Conservation (phyloP, 257 asterid species). For the Scutellaria minor region DNA sequence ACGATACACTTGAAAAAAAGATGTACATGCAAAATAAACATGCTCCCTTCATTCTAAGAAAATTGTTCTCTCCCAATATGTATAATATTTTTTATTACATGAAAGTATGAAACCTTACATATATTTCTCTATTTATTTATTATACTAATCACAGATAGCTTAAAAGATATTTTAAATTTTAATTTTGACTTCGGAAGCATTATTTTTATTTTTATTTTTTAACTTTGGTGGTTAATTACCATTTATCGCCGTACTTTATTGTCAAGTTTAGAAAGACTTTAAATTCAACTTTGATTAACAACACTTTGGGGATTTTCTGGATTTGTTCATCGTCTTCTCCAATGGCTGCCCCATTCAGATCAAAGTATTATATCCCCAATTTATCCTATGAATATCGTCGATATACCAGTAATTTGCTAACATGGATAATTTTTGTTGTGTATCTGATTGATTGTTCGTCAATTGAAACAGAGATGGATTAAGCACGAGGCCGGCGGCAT, state of each 20-base stretch:
- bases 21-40: too few species aligned
- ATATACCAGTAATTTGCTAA: background rate
- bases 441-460: slow-evolving; percentile 24
- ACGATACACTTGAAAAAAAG: too few species aligned
- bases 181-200: too few species aligned
- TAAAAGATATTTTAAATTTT: too few species aligned
- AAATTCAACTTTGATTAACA: background rate
- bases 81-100: too few species aligned
- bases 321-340: slow-evolving; percentile 30
- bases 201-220: too few species aligned
- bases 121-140: too few species aligned
- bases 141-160: too few species aligned
- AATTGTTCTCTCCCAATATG: too few species aligned
- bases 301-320: slow-evolving; percentile 16
- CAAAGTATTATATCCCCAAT: slow-evolving; percentile 50
- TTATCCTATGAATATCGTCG: background rate
- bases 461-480: slow-evolving; percentile 66
- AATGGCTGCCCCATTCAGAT: slow-evolving; percentile 71
- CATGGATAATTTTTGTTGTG: background rate
- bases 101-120: too few species aligned
- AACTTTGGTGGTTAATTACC: background rate
- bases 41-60: too few species aligned
- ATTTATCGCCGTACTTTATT: background rate
- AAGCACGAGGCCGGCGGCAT: slow-evolving; percentile 80
- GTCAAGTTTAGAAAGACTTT: background rate